These are phyloP conservation scores for Aurantiochytrium sp. DNA, from an alignment of 108 stramenopile species.

Conservation along the genomic window DNA sequence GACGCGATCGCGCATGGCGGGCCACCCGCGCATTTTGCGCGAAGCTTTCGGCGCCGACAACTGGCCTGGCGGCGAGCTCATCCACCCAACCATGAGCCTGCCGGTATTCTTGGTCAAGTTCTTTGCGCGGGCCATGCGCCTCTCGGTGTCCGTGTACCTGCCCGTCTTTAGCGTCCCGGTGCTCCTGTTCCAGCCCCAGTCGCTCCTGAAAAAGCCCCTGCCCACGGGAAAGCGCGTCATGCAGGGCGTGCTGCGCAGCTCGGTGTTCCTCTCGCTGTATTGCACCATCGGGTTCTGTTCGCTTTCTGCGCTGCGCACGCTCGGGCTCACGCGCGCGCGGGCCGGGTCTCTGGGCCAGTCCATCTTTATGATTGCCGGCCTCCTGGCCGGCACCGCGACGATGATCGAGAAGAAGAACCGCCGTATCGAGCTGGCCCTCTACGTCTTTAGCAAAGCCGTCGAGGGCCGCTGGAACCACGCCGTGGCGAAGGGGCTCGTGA, in stretches of 20 bases:
- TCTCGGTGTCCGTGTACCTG: not conserved
- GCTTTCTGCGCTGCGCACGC: not conserved
- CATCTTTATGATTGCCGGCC: not conserved
- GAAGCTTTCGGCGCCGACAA: not conserved
- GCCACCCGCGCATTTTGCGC: not conserved
- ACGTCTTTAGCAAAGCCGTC: conserved; percentile 4
- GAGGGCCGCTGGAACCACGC: not conserved
- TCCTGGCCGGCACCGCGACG: not conserved
- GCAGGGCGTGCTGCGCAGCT: not conserved
- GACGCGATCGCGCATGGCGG: not conserved
- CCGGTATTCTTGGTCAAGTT: not conserved
- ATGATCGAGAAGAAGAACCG: conserved; percentile 6
- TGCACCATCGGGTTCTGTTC: not conserved
- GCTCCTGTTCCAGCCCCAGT: not conserved
- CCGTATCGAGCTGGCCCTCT: not conserved
- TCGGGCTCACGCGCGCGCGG: not conserved
- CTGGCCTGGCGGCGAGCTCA: not conserved
- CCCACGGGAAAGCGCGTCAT: not conserved
- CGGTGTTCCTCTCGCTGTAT: not conserved
- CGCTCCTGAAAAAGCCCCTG: not conserved
- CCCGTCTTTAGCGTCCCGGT: conserved; percentile 2
- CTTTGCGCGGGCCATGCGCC: not conserved
- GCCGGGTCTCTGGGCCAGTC: not conserved
- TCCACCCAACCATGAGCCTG: not conserved
- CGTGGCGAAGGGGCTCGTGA: not conserved